Evolutionary conservation across 805 yeast species (phyloP).

Genomic region (Yamadazyma sp.): DNA sequence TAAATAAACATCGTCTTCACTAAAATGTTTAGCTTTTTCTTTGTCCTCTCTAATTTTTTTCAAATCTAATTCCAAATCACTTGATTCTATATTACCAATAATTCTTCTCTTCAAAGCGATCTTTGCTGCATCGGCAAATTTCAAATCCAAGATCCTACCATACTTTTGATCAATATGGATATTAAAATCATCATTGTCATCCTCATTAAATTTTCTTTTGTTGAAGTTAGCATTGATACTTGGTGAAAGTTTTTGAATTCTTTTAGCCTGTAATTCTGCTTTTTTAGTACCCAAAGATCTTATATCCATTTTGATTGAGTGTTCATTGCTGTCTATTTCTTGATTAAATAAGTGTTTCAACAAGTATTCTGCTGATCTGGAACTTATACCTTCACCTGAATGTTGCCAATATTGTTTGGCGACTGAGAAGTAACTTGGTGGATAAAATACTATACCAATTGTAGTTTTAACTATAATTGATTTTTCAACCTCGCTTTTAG

Average conservation of each 20-base stretch:
- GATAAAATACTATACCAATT: slow-evolving; percentile 79
- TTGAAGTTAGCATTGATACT: slow-evolving; percentile 9
- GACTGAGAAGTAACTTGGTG: slow-evolving; percentile 50
- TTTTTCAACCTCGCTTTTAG: slow-evolving; percentile 56
- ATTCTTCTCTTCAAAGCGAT: slow-evolving; percentile 70
- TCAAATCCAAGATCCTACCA: slow-evolving; percentile 82
- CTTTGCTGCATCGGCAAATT: slow-evolving; percentile 75
- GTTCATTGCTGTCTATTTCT: slow-evolving; percentile 4
- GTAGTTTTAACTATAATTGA: slow-evolving; percentile 61
- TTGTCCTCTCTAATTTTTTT: neutral
- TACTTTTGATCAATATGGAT: slow-evolving; percentile 82
- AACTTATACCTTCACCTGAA: slow-evolving; percentile 94
- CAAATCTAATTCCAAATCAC: slow-evolving; percentile 5
- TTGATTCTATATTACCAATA: slow-evolving; percentile 49
- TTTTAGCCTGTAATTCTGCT: slow-evolving; percentile 30
- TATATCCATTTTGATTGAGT: slow-evolving; percentile 10
- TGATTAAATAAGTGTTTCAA: slow-evolving; percentile 51
- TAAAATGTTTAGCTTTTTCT: slow-evolving; percentile 23
- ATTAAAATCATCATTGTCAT: slow-evolving; percentile 31
- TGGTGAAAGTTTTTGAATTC: slow-evolving; percentile 14
- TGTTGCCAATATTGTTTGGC: slow-evolving; percentile 96
- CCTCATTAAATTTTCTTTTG: slow-evolving; percentile 28
- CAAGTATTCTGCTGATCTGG: slow-evolving; percentile 84
- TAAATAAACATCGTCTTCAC: slow-evolving; percentile 71
- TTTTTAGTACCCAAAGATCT: slow-evolving; percentile 16